Evolutionary conservation across 2,329 filamentous ascomycete species (phyloP), one percentile per base, ranked within the genome.

Genomic region (Aspergillus carbonarius): DNA sequence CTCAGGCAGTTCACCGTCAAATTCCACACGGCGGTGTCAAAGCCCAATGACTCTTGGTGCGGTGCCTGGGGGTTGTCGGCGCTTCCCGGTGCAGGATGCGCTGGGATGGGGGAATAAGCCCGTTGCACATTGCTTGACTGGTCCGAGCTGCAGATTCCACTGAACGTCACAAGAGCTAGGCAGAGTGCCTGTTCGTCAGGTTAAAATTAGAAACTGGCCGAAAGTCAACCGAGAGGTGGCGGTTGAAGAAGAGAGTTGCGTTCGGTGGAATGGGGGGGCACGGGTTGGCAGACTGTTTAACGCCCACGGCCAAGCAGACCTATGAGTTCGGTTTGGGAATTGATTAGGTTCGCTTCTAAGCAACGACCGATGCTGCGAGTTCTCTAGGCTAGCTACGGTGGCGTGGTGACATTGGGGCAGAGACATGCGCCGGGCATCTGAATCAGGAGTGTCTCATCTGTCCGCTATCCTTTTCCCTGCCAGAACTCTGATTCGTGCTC

Each of bases 71-170:
- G 20, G 17, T 42, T 34, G 34, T 51, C 46, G 47, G 58, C 57
- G 55, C 46, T 62, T 62, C 53, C 37, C 58, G 63, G 58, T 63
- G 59, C 58, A 60, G 55, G 55, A 63, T 35, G 51, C 55, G 59
- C 59, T 54, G 34, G 40, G 53, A 58, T 39, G n/a, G n/a, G n/a
- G n/a, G n/a, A n/a, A 42, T 58, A 25, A 42, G 35, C 44, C 17
- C 27, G 27, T 37, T 30, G 34, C 30, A 39, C 23, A 23, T 48
- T n/a, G 18, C 13, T 49, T 55, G 42, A 60, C 55, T 60, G 59
- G 59, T 27, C 20, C 40, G 39, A 54, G 44, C 20, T 55, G 40
- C 42, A 50, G 27, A n/a, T 35, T 1, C 17, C 8, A 15, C 18
- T 3, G 20, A 3, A 13, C 5, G 3, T 15, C 18, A 15, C 4